A percentile compares a stretch with the other conserved stretches of the same genome.
Conservation (phyloP, 2,329 filamentous ascomycete genomes). For the Arthrobotrys musiformis region DNA sequence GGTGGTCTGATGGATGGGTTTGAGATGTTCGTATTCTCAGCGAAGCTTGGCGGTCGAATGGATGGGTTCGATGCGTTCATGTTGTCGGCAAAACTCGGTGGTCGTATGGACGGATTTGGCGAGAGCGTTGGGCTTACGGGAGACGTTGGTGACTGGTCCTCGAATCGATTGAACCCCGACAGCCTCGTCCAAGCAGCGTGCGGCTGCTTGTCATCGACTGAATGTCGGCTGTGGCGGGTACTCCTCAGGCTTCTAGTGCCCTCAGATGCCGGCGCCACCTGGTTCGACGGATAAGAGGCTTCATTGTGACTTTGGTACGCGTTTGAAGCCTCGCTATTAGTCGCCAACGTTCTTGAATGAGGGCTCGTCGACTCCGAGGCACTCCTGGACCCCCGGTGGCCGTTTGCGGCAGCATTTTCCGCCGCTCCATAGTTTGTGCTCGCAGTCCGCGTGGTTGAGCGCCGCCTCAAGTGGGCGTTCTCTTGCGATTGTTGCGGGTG, state of each 20-base stretch:
- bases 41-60: background rate
- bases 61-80: background rate
- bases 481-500: constrained; percentile 27
- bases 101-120: background rate
- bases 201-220: background rate
- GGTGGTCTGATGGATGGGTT: background rate
- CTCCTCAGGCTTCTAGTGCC: background rate
- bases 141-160: background rate
- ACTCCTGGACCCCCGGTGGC: background rate
- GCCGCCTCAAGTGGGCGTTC: background rate
- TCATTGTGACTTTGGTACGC: background rate
- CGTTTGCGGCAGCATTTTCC: constrained; percentile 3
- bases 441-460: background rate
- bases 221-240: background rate
- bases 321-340: background rate
- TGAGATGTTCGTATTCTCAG: background rate
- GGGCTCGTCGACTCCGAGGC: background rate
- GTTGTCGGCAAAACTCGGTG: constrained; percentile 7
- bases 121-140: constrained; percentile 2
- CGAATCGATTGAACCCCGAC: background rate
- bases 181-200: constrained; percentile 1
- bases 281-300: background rate
- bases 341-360: background rate
- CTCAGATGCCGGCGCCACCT: background rate
- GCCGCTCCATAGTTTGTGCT: background rate